These are phyloP conservation scores for Wakefieldia striispora DNA, from an alignment of 768 basidiomycete species.

Conservation along the genomic window DNA sequence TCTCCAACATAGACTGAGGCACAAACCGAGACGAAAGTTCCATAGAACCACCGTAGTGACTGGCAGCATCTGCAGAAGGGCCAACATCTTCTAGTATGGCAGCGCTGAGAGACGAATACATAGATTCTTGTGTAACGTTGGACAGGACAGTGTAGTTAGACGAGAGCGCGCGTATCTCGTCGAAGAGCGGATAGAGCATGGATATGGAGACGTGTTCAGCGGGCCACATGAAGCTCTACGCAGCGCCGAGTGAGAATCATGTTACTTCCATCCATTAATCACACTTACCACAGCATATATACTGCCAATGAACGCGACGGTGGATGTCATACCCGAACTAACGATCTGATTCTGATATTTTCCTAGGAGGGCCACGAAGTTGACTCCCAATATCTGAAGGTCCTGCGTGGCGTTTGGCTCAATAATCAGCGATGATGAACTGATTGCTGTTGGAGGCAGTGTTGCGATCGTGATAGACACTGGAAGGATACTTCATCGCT, in stretches of 20 bases:
- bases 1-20: constrained; percentile 11
- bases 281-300: too few species aligned
- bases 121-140: constrained; percentile 12
- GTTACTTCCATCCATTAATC: too few species aligned
- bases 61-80: constrained; percentile 10
- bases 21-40: constrained; percentile 21
- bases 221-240: constrained; percentile 12
- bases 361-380: constrained; percentile 16
- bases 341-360: constrained; percentile 18
- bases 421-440: constrained; percentile 12
- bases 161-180: constrained; percentile 14
- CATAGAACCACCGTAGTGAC: constrained; percentile 13
- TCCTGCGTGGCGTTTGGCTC: constrained; percentile 11
- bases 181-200: constrained; percentile 15
- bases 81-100: constrained; percentile 6
- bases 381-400: constrained; percentile 12
- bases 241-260: too few species aligned
- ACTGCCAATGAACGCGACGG: neutral
- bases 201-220: neutral
- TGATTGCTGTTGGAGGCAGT: constrained; percentile 9
- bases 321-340: constrained; percentile 10
- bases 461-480: constrained; percentile 17
- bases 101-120: constrained; percentile 15
- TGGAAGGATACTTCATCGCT: neutral
- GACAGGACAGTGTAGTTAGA: constrained; percentile 13